phyloP scores from a whole-genome alignment of 352 stramenopile species.

The Discostella stelligera region DNA sequence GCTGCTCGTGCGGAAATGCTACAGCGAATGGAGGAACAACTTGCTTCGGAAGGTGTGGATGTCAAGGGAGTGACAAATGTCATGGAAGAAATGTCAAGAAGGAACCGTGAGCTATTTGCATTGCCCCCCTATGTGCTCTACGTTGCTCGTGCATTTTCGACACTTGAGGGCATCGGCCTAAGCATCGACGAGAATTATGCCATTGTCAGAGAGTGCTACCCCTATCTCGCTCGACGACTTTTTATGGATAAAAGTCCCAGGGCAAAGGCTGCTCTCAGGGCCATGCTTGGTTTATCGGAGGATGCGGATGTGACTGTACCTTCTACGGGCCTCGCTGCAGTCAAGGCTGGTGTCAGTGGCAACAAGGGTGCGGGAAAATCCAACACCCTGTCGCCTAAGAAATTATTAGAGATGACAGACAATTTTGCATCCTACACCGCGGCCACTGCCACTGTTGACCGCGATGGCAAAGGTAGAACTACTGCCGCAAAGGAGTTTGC shows the following conservation, averaged over 20 bases:
- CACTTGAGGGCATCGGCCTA: slow-evolving; percentile 79
- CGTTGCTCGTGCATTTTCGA: slow-evolving; percentile 75
- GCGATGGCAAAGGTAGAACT: slow-evolving; percentile 57
- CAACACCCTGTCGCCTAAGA: slow-evolving; percentile 55
- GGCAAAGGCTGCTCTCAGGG: slow-evolving; percentile 63
- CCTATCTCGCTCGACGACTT: slow-evolving; percentile 68
- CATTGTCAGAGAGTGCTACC: slow-evolving; percentile 82
- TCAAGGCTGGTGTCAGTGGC: slow-evolving; percentile 38
- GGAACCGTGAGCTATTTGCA: slow-evolving; percentile 79
- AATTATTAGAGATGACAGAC: slow-evolving; percentile 74
- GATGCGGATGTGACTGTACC: slow-evolving; percentile 11
- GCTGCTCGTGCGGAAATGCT: slow-evolving; percentile 71
- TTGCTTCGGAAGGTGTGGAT: slow-evolving; percentile 65
- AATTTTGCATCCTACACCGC: slow-evolving; percentile 77
- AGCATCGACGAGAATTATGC: slow-evolving; percentile 78
- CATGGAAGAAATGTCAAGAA: slow-evolving; percentile 77
- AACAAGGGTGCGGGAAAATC: not conserved
- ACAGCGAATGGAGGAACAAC: slow-evolving; percentile 64
- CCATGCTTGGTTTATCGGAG: slow-evolving; percentile 63
- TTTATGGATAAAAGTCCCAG: slow-evolving; percentile 72
- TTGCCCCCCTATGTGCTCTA: slow-evolving; percentile 80
- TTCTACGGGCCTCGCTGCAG: slow-evolving; percentile 30
- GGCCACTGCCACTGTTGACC: slow-evolving; percentile 64
- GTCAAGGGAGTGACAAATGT: slow-evolving; percentile 77
- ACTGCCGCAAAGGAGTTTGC: slow-evolving; percentile 62